A percentile compares a stretch with the other conserved stretches of the same genome.
Evolutionary conservation across 2,329 filamentous ascomycete species (phyloP).

Genomic region (Aspergillus sp.): DNA sequence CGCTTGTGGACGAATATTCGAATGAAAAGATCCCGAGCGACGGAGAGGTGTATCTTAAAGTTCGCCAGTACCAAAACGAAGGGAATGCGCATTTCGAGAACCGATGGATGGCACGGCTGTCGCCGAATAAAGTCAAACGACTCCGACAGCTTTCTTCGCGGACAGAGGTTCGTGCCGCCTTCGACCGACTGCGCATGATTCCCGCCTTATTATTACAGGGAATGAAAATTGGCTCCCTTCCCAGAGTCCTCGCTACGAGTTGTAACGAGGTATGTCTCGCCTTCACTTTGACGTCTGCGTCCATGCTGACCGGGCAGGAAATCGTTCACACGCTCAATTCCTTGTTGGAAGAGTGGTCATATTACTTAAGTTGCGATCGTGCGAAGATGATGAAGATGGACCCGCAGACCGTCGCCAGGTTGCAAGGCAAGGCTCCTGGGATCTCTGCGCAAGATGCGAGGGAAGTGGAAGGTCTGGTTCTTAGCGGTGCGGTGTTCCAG

Average conservation of each 20-base stretch:
- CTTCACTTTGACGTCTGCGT: background rate
- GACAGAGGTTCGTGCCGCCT: constrained; percentile 8
- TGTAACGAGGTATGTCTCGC: constrained; percentile 13
- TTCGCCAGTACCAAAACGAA: background rate
- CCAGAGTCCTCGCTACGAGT: constrained; percentile 14
- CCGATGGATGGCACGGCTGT: constrained; percentile 12
- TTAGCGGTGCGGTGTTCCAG: constrained; percentile 18
- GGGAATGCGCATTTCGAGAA: background rate
- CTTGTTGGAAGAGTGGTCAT: constrained; percentile 21
- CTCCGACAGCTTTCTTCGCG: constrained; percentile 8
- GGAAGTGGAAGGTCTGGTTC: constrained; percentile 14
- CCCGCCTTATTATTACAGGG: constrained; percentile 11
- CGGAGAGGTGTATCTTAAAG: background rate
- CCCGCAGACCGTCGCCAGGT: constrained; percentile 16
- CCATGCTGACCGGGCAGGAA: constrained; percentile 14
- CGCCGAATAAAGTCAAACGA: constrained; percentile 10
- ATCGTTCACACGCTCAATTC: constrained; percentile 18
- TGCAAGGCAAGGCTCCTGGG: constrained; percentile 21
- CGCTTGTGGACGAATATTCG: constrained; percentile 14
- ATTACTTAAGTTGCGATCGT: constrained; percentile 10
- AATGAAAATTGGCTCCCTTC: constrained; percentile 18
- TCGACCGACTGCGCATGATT: constrained; percentile 14
- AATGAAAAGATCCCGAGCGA: background rate
- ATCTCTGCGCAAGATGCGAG: constrained; percentile 9
- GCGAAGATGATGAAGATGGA: constrained; percentile 21